A percentile compares a stretch with the other conserved stretches of the same genome.
Conservation (phyloP, 106 monocot genomes). For the Cymbidium sinense region DNA sequence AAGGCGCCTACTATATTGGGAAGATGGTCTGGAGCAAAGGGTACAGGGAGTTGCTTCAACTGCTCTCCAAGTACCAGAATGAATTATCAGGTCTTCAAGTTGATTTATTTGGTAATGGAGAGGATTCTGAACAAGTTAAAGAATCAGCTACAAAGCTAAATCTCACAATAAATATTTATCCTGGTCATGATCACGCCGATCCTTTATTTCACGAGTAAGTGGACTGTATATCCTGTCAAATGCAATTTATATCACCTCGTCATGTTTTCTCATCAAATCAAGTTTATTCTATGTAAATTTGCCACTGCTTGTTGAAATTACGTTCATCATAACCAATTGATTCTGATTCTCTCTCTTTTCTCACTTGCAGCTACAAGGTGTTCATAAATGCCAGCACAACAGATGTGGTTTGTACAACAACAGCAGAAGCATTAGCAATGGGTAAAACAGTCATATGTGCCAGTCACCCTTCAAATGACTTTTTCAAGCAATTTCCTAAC, state of each 20-base stretch:
- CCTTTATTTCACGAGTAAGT: constrained; percentile 78
- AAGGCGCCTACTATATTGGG: constrained; percentile 78
- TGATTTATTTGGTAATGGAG: constrained; percentile 81
- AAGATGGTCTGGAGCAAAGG: constrained; percentile 97
- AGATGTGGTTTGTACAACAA: constrained; percentile 95
- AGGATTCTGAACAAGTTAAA: constrained; percentile 63
- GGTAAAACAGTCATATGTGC: constrained; percentile 77
- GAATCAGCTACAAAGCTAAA: constrained; percentile 38
- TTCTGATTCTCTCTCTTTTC: background rate
- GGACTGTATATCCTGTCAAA: too few species aligned
- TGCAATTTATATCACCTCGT: too few species aligned
- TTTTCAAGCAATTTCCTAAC: constrained; percentile 78
- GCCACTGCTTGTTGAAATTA: background rate
- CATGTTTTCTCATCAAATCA: background rate
- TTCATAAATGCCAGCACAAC: constrained; percentile 85
- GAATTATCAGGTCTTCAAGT: constrained; percentile 51
- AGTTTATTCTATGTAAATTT: background rate
- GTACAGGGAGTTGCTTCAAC: constrained; percentile 69
- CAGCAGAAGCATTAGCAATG: constrained; percentile 85
- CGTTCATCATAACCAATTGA: background rate
- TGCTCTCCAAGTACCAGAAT: constrained; percentile 45
- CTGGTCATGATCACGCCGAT: constrained; percentile 88
- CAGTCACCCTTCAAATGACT: constrained; percentile 77
- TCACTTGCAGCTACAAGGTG: constrained; percentile 68
- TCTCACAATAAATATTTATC: constrained; percentile 39